Conservation (phyloP, 345 rosid species). For the Pugionium cornutum region DNA sequence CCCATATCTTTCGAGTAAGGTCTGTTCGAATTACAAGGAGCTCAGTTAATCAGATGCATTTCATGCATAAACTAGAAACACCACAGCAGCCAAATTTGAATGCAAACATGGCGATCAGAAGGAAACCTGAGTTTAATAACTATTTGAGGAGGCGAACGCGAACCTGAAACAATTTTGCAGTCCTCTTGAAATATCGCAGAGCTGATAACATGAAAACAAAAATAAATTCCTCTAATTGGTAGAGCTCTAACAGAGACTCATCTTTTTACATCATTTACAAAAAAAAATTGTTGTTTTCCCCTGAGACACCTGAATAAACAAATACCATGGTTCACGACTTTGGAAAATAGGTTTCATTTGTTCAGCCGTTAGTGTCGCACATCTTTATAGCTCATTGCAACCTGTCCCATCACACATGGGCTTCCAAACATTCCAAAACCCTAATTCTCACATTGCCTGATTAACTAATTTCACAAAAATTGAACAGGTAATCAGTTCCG, state of each 20-base stretch:
- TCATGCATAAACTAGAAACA: conserved; percentile 17
- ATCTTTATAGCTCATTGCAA: background rate
- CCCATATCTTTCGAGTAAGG: conserved; percentile 95
- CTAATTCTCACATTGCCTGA: conserved; percentile 12
- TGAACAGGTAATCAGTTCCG: background rate
- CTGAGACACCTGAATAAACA: background rate
- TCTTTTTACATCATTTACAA: background rate
- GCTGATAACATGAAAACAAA: conserved; percentile 43
- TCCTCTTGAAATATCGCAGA: conserved; percentile 90
- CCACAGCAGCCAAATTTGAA: conserved; percentile 26
- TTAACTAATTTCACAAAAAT: background rate
- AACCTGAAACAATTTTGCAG: conserved; percentile 61
- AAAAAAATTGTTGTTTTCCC: background rate
- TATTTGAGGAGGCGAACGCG: conserved; percentile 57
- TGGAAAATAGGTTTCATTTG: background rate
- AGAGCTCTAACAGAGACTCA: background rate
- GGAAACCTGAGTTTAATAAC: conserved; percentile 75
- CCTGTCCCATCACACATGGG: background rate
- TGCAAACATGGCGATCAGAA: conserved; percentile 17
- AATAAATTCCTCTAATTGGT: background rate
- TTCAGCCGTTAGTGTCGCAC: background rate
- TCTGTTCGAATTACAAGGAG: conserved; percentile 51
- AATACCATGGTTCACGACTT: conserved; percentile 1
- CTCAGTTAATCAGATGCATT: conserved; percentile 26
- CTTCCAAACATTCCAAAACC: conserved; percentile 6